Percentiles rank a stretch among this genome's conserved stretches.
Evolutionary conservation across 352 stramenopile species (phyloP).

Genomic region (Aphanomyces cochlioides): DNA sequence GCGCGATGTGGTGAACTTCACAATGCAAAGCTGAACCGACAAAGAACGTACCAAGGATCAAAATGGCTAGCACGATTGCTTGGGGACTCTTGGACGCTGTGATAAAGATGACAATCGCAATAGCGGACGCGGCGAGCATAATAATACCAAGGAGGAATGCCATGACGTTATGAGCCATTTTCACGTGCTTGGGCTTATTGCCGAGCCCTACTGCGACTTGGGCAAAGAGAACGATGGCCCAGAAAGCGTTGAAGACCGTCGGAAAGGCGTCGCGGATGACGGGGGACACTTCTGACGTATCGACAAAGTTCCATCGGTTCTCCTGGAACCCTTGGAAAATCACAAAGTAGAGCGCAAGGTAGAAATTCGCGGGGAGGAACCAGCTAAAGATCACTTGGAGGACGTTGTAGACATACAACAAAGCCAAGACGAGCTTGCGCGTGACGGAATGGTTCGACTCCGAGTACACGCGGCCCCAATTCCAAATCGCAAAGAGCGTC

Average conservation of each 20-base stretch:
- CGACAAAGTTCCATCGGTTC: constrained; percentile 73
- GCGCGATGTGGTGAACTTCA: constrained; percentile 78
- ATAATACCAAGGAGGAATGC: constrained; percentile 71
- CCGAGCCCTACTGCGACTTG: constrained; percentile 81
- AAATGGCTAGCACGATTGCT: constrained; percentile 56
- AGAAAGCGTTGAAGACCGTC: constrained; percentile 77
- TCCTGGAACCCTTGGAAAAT: constrained; percentile 87
- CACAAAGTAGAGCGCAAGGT: constrained; percentile 81
- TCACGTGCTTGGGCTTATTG: constrained; percentile 87
- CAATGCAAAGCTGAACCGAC: constrained; percentile 73
- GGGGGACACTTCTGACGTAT: constrained; percentile 63
- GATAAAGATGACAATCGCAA: constrained; percentile 75
- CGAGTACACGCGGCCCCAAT: constrained; percentile 79
- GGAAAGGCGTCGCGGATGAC: constrained; percentile 58
- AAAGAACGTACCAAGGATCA: constrained; percentile 79
- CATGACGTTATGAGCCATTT: constrained; percentile 78
- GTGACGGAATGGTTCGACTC: constrained; percentile 69
- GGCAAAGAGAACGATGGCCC: constrained; percentile 75
- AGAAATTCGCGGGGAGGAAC: constrained; percentile 78
- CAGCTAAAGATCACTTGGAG: constrained; percentile 63
- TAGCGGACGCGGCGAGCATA: constrained; percentile 61
- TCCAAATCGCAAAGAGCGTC: constrained; percentile 84
- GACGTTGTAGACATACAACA: constrained; percentile 81
- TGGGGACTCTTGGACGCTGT: constrained; percentile 42
- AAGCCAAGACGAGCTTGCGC: constrained; percentile 61